Evolutionary conservation across 768 basidiomycete species (phyloP), one percentile per base, ranked within the genome.

Genomic region (Phallus indusiatus): DNA sequence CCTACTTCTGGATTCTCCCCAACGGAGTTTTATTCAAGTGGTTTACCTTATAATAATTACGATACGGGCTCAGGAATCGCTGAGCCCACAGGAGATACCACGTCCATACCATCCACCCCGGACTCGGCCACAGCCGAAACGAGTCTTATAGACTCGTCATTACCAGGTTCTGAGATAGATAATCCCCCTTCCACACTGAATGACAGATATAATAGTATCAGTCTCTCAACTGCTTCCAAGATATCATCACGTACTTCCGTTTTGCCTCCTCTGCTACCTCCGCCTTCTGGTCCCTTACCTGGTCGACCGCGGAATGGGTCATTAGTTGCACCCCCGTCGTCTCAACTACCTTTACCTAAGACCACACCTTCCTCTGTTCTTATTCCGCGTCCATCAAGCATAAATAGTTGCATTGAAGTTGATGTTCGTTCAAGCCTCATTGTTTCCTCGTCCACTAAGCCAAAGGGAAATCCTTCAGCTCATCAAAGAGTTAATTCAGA

Each of bases 401-500:
- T 71, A 16, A 65, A 70, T 56, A 67, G 69, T 35, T 28, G 28
- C 28, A 42, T 4, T 42, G 42, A 42, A 3, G n/a, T 42, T 42
- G 42, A 42, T 42, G 12, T n/a, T n/a, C 42, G 42, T 42, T 42
- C 42, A n/a, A 24, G 14, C n/a, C 50, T 52, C 1, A 9, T 53
- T 28, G 17, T 22, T 8, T 24, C 61, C 17, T 34, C 33, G 16
- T 9, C 47, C 21, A 68, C 67, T 24, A 75, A 80, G 14, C 69
- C 74, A 22, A 79, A 78, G 54, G 79, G 75, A 33, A 77, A 75
- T 53, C 79, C 80, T n/a, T 55, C 75, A 20, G 74, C 77, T 47
- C 85, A 87, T 63, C 71, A 70, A 54, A 75, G 83, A 34, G 76
- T 79, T 24, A 78, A 81, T 22, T 84, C 85, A 47, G 78, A 74